Evolutionary conservation across 2,329 filamentous ascomycete species (phyloP), one percentile per base, ranked within the genome.

Genomic region (Epicoccum sorghinum): DNA sequence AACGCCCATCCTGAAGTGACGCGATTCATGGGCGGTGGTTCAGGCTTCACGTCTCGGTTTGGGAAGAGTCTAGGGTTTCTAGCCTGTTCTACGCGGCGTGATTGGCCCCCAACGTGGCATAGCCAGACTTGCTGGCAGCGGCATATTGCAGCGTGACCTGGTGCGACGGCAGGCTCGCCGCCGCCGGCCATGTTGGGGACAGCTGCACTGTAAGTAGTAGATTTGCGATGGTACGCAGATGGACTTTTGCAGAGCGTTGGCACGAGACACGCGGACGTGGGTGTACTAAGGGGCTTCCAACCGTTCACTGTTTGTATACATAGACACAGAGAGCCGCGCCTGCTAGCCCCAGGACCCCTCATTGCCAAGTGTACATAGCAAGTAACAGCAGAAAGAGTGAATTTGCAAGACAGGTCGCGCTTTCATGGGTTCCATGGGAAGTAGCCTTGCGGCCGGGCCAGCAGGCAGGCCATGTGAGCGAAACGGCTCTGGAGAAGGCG

Each of bases 1-100:
- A 40, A 29, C 27, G 27, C 9, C 27, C 27, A 46, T 41, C 37
- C 38, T 33, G 32, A 59, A 52, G 61, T 58, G 61, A 60, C 61
- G 66, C 64, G 67, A 70, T 60, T 69, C 66, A 63, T 55, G 48
- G 55, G 41, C 32, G 23, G 37, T 47, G 43, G 37, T 54, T 47
- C 42, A 50, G 46, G 50, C 46, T 44, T 54, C 57, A 51, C 44
- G 36, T 30, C 41, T 18, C 18, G 18, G 18, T 18, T 18, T 45
- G 52, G 30, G 41, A 42, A 41, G 52, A 59, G 58, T 49, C 65
- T 65, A 60, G 66, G 62, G n/a, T 67, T 49, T 72, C 68, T 68
- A 70, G 68, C 64, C 63, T 61, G 61, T 71, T 72, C 68, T 58
- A 68, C 44, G 52, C 39, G 5, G 48, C 46, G 47, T 69, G 69